These are phyloP conservation scores for Solanum infundibuliforme DNA, from an alignment of 257 asterid species.

Conservation along the genomic window DNA sequence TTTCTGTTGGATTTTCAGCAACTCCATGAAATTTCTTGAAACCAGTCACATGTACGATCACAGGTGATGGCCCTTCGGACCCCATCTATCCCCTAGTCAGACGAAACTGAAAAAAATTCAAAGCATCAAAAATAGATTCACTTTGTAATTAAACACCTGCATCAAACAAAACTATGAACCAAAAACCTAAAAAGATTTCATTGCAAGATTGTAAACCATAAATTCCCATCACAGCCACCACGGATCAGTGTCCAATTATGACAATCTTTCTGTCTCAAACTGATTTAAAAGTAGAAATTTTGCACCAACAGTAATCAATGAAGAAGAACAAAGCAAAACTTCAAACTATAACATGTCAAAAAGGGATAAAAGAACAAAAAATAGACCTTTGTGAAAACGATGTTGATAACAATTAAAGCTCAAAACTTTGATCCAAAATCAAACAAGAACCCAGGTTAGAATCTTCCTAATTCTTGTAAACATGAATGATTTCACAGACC, in stretches of 20 bases:
- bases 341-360: neutral
- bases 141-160: constrained; percentile 13
- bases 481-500: constrained; percentile 1
- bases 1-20: constrained; percentile 93
- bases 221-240: neutral
- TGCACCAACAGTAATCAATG: neutral
- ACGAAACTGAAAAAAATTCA: constrained; percentile 6
- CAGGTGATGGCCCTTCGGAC: constrained; percentile 87
- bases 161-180: neutral
- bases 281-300: neutral
- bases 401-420: constrained; percentile 20
- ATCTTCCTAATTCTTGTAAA: constrained; percentile 10
- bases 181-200: neutral
- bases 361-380: neutral
- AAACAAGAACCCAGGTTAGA: constrained; percentile 1
- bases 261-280: neutral
- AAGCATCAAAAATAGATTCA: constrained; percentile 16
- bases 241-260: neutral
- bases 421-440: constrained; percentile 11
- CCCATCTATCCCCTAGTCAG: constrained; percentile 56
- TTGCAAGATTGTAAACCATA: neutral
- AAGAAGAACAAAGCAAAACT: neutral
- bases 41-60: constrained; percentile 83
- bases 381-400: neutral
- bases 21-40: constrained; percentile 89